Evolutionary conservation across 2,329 filamentous ascomycete species (phyloP).

Genomic region (Penicillium polonicum): DNA sequence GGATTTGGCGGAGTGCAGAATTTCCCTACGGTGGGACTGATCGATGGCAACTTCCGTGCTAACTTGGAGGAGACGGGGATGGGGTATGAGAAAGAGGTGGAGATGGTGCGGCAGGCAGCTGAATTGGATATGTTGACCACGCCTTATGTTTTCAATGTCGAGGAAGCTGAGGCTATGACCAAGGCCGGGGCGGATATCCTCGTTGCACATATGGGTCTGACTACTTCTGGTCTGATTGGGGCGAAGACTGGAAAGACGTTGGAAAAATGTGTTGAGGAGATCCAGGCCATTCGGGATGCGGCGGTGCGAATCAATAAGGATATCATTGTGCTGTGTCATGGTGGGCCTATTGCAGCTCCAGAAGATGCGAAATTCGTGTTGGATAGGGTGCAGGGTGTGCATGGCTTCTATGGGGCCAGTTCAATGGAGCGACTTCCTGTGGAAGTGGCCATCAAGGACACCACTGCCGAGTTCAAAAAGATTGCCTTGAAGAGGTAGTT

Average conservation of each 20-base stretch:
- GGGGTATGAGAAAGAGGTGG: slow-evolving; percentile 66
- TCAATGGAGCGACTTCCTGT: slow-evolving; percentile 68
- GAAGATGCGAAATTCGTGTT: slow-evolving; percentile 65
- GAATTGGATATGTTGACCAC: slow-evolving; percentile 55
- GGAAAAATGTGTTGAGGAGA: background rate
- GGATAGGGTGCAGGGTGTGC: slow-evolving; percentile 59
- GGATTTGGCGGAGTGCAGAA: slow-evolving; percentile 72
- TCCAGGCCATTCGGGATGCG: background rate
- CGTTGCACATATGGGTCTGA: background rate
- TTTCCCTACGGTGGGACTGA: slow-evolving; percentile 70
- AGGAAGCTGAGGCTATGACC: background rate
- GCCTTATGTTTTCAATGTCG: background rate
- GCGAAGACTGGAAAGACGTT: background rate
- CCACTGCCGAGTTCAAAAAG: slow-evolving; percentile 56
- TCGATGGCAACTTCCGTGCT: slow-evolving; percentile 65
- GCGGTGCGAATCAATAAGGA: background rate
- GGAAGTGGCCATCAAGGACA: slow-evolving; percentile 62
- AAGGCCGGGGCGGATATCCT: background rate
- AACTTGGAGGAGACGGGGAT: slow-evolving; percentile 72
- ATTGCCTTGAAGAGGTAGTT: background rate
- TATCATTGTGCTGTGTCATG: slow-evolving; percentile 61
- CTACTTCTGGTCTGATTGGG: background rate
- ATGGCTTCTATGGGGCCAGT: slow-evolving; percentile 70
- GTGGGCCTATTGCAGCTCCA: slow-evolving; percentile 65
- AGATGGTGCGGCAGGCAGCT: slow-evolving; percentile 62